Base-by-base conservation (phyloP, 495 filamentous ascomycete species). In the Aspergillus avenaceus region DNA sequence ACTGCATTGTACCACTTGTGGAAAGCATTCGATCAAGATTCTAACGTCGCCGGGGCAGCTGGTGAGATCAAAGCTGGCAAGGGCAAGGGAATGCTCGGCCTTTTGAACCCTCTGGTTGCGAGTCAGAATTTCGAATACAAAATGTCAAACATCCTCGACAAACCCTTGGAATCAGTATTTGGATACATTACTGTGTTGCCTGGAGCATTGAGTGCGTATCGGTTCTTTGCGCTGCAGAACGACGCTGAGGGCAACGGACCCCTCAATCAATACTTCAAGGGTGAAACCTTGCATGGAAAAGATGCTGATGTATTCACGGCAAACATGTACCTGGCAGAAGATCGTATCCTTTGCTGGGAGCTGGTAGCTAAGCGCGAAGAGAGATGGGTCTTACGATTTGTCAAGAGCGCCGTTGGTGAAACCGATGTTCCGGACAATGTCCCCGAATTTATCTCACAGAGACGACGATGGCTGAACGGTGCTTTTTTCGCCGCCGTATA, bases 91-190 rank as follows among this genome's bases (percentile, higher is more conserved):
- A 88, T 85, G 69, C 71, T 85, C 13, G 89, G 91, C 18, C 79
- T 99, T 18, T 73, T 99, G 32, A 97, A 97, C 62, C 95, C 95
- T 0, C 78, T 99, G 3, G 91, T 99, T 7, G 95, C 95, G 0
- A 91, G 88, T 38, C 95, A 99, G 66, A 97, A 99, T 60, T 99
- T 97, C 58, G 95, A 99, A 68, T 99, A 99, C 77, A 99, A 99
- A 73, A 96, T 97, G 92, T 95, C 89, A 6, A 99, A 97, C 53
- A 99, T 99, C 60, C 76, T 99, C 22, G 95, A 99, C 63, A 97
- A 97, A 67, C 95, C 95, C 4, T 73, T 99, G 19, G 95, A 99
- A 67, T 91, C 86, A 2, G 95, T 97, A 2, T 97, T 99, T 61
- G 95, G 95, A 3, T 97, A 97, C 60, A 97, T 97, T 55, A 97